phyloP scores from a whole-genome alignment of 306 rosid genomes.

The Cicer judaicum region DNA sequence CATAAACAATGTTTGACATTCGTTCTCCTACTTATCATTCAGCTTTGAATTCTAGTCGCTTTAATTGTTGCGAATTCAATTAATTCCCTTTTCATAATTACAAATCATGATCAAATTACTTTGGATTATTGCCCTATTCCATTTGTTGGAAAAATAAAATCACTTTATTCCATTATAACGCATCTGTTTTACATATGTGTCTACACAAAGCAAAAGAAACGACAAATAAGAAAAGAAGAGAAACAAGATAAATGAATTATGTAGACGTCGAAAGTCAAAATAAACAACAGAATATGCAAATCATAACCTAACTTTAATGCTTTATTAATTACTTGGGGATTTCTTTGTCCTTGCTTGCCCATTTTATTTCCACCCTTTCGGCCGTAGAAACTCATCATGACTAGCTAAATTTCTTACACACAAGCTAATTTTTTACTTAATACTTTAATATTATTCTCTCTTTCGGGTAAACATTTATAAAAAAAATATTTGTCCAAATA shows the following conservation, averaged over 20 bases:
- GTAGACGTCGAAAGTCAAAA: conserved; percentile 13
- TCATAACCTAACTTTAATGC: conserved; percentile 26
- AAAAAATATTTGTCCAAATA: no score
- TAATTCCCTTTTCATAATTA: conserved; percentile 44
- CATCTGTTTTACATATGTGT: not conserved
- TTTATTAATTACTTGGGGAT: conserved; percentile 31
- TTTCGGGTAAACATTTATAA: not conserved
- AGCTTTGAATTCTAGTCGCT: not conserved
- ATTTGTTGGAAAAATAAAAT: not conserved
- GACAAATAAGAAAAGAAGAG: conserved; percentile 36
- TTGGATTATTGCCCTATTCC: not conserved
- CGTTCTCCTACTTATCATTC: not conserved
- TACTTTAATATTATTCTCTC: no score
- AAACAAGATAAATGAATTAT: not conserved
- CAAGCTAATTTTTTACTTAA: not conserved
- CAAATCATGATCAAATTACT: conserved; percentile 26
- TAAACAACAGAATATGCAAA: conserved; percentile 14
- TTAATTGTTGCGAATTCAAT: conserved; percentile 43
- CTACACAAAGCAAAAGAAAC: conserved; percentile 38
- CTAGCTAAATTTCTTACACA: no score
- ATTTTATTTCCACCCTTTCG: not conserved
- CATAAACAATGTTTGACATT: conserved; percentile 34
- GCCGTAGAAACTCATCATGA: conserved; percentile 17
- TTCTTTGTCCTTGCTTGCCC: not conserved
- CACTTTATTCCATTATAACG: conserved; percentile 28